Base-by-base conservation (phyloP, 768 basidiomycete genomes). In the Mrakia gelida region DNA sequence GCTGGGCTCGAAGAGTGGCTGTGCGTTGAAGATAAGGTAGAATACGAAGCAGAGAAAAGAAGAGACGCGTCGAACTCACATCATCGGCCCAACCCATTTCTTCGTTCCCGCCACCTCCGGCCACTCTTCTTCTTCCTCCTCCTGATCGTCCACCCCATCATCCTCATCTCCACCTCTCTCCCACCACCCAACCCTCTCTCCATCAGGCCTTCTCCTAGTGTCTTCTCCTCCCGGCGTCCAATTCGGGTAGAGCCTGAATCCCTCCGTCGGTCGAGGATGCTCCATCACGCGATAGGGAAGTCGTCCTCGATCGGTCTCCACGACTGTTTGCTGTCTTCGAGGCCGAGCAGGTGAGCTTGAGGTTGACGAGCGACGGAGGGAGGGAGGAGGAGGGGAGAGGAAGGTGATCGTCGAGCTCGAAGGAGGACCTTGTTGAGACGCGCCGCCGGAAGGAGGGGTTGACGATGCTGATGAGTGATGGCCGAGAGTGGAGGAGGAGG, bases 21-120 rank as follows among this genome's bases (percentile, higher is more conserved):
- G 5, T 11, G 45, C 15, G 41, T 23, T 8, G 11, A 28, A 23
- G 34, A 32, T 16, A 28, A 18, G 16, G 52, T n/a, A 28, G 26
- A 26, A 65, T 38, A 8, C 38, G 38, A 38, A 38, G 38, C 41
- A 43, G 21, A 62, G n/a, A 43, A 71, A 45, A 26, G 38, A 67
- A 38, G 38, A 61, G 56, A 28, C 30, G 11, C 8, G 9, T 13
- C 59, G 43, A 7, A 78, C 76, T 61, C 71, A 77, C 77, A 78
- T 75, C 72, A 78, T 32, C 23, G 77, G 77, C 41, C 77, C 77
- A 28, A 78, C 77, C 77, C 77, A 78, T 5, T 7, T 21, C 30
- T 56, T 43, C 7, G 38, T 45, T 4, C 65, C 77, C 11, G 59
- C 52, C 52, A 78, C 49, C 63, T 78, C 77, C 15, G 63, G 49